Base-by-base conservation (phyloP, 306 rosid genomes). In the Canavalia ensiformis region DNA sequence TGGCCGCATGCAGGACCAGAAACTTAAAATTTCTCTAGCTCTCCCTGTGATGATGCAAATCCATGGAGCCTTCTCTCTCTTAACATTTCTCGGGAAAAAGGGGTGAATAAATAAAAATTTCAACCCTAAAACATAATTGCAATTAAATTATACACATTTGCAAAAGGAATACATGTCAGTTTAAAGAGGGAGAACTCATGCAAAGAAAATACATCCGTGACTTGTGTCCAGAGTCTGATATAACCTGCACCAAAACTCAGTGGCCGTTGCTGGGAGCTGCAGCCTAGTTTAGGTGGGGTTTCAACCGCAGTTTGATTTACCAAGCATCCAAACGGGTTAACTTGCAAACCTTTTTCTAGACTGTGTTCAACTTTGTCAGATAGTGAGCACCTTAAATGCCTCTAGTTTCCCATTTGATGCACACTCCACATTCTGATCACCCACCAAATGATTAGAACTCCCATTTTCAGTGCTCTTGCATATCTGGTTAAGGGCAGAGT, bases 321-420 rank as follows among this genome's bases (percentile, higher is more conserved):
- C 86, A 67, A 3, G 73, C 76, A 62, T 75, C 67, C 76, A 57
- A 65, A 76, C 54, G 37, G 54, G 28, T 28, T 3, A 76, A 42
- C 74, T 69, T 12, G 59, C 72, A 79, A 51, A 74, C 55, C 39
- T 68, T 39, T 59, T 52, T 50, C 11, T 8, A 25, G 72, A 37
- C 62, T 4, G 11, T 31, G 7, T 78, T 73, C 72, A 59, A 31
- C 81, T 71, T 79, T 52, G 62, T 86, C 82, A 82, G 75, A 93
- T 70, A 4, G 83, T 70, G 51, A 95, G 94, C 68, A 81, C 91
- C 77, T 85, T 91, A 58, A 95, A 89, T 49, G 93, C 77, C 68
- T 88, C 93, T 30, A 93, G 75, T 68, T 87, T 87, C 68, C 99
- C 99, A 59, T 93, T 95, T 76, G 88, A 75, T 51, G 87, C 44